Conservation (phyloP, 2,329 filamentous ascomycete genomes). For the Botrytis sinoallii region DNA sequence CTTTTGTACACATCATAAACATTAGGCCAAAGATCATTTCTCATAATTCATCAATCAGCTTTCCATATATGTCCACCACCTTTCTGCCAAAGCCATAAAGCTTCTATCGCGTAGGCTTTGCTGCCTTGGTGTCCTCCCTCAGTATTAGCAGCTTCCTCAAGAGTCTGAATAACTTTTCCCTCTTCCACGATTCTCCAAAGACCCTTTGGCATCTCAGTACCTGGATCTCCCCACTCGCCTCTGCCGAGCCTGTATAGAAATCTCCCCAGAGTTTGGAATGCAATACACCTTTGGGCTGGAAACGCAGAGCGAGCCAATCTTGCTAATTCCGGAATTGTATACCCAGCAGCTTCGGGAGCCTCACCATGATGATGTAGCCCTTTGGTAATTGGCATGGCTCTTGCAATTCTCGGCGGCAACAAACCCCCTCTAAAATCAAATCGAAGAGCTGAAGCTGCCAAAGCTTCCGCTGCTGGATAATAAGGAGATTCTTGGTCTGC, state of each 20-base stretch:
- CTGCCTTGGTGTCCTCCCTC: conserved; percentile 73
- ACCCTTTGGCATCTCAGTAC: conserved; percentile 66
- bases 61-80: conserved; percentile 39
- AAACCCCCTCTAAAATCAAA: conserved; percentile 85
- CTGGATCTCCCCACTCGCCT: conserved; percentile 67
- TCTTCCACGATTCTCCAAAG: conserved; percentile 80
- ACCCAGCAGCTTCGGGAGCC: conserved; percentile 89
- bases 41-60: conserved; percentile 25
- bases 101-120: conserved; percentile 81
- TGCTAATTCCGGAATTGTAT: conserved; percentile 84
- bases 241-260: conserved; percentile 79
- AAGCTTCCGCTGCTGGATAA: conserved; percentile 68
- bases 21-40: neutral
- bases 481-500: conserved; percentile 74
- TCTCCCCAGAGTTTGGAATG: conserved; percentile 85
- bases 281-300: conserved; percentile 82
- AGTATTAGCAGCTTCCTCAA: conserved; percentile 70
- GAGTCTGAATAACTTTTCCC: conserved; percentile 70
- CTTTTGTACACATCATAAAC: neutral
- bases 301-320: conserved; percentile 77
- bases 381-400: conserved; percentile 69
- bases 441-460: conserved; percentile 74
- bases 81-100: conserved; percentile 70
- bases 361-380: conserved; percentile 93
- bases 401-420: conserved; percentile 71